Percentiles rank a stretch among this genome's conserved stretches.
phyloP scores from a whole-genome alignment of 2,329 filamentous ascomycete genomes.

The Fusarium sulawesiense region DNA sequence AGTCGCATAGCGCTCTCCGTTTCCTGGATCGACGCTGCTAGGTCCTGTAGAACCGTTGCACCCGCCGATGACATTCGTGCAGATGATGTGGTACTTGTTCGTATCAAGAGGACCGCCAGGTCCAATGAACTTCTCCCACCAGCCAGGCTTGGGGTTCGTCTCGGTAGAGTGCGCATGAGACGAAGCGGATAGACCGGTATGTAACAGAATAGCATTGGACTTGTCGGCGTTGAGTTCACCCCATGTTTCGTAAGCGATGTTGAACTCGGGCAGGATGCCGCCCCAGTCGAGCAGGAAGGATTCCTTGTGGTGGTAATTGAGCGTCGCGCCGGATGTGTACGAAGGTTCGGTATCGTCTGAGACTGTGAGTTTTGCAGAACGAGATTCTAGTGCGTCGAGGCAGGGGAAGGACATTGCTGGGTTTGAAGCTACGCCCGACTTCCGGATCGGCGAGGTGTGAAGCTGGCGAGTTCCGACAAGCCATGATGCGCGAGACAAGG shows the following conservation, averaged over 20 bases:
- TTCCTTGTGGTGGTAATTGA: slow-evolving; percentile 77
- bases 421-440: slow-evolving; percentile 69
- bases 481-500: slow-evolving; percentile 8
- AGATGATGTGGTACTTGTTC: slow-evolving; percentile 90
- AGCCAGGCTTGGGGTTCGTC: slow-evolving; percentile 86
- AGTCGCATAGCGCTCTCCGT: slow-evolving; percentile 90
- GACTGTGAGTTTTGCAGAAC: slow-evolving; percentile 78
- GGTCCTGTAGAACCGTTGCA: slow-evolving; percentile 97
- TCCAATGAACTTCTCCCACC: slow-evolving; percentile 99
- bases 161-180: slow-evolving; percentile 96
- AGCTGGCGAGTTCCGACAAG: slow-evolving; percentile 34
- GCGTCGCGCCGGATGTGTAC: slow-evolving; percentile 90
- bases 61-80: slow-evolving; percentile 95
- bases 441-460: slow-evolving; percentile 36
- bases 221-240: slow-evolving; percentile 81
- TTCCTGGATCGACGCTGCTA: slow-evolving; percentile 85
- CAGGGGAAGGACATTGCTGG: slow-evolving; percentile 91
- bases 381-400: slow-evolving; percentile 83
- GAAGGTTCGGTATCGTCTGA: slow-evolving; percentile 83
- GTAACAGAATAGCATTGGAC: slow-evolving; percentile 89
- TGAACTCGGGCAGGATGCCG: slow-evolving; percentile 87
- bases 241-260: slow-evolving; percentile 95
- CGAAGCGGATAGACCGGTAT: slow-evolving; percentile 95
- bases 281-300: slow-evolving; percentile 93
- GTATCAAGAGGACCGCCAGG: slow-evolving; percentile 88